phyloP scores from a whole-genome alignment of 768 basidiomycete species.

The Podaxis sp. region DNA sequence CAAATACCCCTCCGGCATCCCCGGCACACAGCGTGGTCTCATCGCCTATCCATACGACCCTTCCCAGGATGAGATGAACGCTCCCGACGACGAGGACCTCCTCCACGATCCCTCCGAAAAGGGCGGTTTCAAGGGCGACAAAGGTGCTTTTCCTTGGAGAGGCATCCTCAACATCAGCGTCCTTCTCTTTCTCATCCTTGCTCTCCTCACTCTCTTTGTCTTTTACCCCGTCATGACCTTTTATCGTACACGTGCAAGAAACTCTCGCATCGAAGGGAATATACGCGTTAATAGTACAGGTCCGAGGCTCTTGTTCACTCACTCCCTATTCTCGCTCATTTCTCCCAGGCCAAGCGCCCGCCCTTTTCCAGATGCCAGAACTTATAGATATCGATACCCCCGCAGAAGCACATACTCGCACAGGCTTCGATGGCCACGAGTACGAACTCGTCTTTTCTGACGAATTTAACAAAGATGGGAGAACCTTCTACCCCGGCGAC shows the following conservation, averaged over 20 bases:
- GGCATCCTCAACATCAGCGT: constrained; percentile 67
- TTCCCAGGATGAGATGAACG: constrained; percentile 50
- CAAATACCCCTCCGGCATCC: constrained; percentile 56
- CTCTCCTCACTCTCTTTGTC: constrained; percentile 73
- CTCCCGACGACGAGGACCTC: constrained; percentile 71
- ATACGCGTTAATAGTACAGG: constrained; percentile 60
- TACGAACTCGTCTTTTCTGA: constrained; percentile 78
- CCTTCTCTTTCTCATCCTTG: constrained; percentile 58
- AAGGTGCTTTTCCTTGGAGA: constrained; percentile 41
- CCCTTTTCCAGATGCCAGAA: constrained; percentile 54
- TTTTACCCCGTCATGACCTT: constrained; percentile 73
- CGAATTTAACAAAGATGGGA: constrained; percentile 69
- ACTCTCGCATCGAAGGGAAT: constrained; percentile 57
- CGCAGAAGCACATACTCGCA: constrained; percentile 49
- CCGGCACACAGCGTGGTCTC: constrained; percentile 36
- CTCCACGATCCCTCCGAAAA: constrained; percentile 61
- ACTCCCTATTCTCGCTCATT: background rate
- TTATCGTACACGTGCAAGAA: constrained; percentile 37
- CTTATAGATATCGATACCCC: constrained; percentile 78
- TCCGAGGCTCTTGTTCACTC: constrained; percentile 13
- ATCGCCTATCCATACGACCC: constrained; percentile 77
- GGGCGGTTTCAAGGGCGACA: constrained; percentile 23
- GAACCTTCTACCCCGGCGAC: constrained; percentile 65
- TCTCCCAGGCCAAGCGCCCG: constrained; percentile 58
- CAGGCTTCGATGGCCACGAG: constrained; percentile 68